phyloP scores from a whole-genome alignment of 1,284 basidiomycete genomes.

The Phylloporus sp. region DNA sequence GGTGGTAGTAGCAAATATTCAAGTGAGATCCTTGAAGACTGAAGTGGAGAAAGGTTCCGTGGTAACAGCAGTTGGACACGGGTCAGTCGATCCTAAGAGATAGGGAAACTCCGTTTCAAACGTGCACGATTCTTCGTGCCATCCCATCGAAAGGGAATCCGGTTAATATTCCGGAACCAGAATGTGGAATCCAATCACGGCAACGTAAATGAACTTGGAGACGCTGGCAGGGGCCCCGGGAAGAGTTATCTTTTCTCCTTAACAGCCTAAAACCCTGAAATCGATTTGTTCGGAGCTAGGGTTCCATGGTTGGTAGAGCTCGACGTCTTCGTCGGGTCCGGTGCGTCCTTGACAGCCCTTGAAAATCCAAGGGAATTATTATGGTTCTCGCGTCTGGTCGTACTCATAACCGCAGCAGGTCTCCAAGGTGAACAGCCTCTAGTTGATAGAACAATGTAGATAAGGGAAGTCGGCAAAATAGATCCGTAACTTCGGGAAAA shows the following conservation, averaged over 20 bases:
- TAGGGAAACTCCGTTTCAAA: conserved; percentile 2
- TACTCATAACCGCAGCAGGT: conserved; percentile 8
- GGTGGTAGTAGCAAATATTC: conserved; percentile 67
- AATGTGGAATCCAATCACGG: conserved; percentile 55
- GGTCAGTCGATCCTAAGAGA: conserved; percentile 6
- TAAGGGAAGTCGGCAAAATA: conserved; percentile 8
- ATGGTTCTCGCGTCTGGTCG: conserved; percentile 54
- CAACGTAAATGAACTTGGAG: conserved; percentile 62
- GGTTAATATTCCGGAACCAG: conserved; percentile 65
- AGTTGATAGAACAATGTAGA: conserved; percentile 9
- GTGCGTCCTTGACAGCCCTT: conserved; percentile 45
- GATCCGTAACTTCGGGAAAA: conserved; percentile 8
- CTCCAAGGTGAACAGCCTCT: conserved; percentile 9
- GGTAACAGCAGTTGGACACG: conserved; percentile 41
- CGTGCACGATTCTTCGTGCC: not conserved
- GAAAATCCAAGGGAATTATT: conserved; percentile 52
- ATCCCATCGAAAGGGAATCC: conserved; percentile 56
- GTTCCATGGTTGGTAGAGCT: conserved; percentile 60
- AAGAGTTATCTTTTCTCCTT: conserved; percentile 8
- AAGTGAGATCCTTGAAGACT: conserved; percentile 61
- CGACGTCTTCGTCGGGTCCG: conserved; percentile 57
- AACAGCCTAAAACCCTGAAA: conserved; percentile 42
- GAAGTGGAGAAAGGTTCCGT: conserved; percentile 68
- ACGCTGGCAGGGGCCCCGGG: conserved; percentile 55
- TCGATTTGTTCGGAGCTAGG: conserved; percentile 61